Evolutionary conservation across 129 eudicot genomes (phyloP).

Genomic region (Artemisia tridentata): DNA sequence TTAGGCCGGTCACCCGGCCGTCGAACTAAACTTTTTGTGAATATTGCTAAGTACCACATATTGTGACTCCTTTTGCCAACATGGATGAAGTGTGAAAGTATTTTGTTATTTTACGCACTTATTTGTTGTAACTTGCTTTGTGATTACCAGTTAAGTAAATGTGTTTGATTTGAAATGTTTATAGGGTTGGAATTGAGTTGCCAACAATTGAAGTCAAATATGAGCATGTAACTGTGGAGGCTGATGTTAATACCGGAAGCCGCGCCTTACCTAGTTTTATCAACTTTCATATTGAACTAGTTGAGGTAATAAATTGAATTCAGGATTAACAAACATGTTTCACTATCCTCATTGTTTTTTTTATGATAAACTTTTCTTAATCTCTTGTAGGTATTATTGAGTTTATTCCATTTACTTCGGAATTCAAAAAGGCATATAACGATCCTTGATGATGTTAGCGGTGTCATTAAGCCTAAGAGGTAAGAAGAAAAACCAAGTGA

Average conservation of each 20-base stretch:
- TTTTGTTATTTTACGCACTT: too few relatives aligned
- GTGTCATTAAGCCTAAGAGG: conserved; percentile 73
- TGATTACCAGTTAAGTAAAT: too few relatives aligned
- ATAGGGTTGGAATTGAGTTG: conserved; percentile 72
- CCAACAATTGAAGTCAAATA: conserved; percentile 82
- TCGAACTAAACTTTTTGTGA: background rate
- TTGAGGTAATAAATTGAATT: conserved; percentile 46
- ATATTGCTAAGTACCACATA: too few relatives aligned
- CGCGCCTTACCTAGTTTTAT: conserved; percentile 74
- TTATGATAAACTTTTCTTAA: background rate
- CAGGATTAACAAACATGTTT: background rate
- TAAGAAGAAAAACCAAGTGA: conserved; percentile 12
- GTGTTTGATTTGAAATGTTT: too few relatives aligned
- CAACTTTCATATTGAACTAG: conserved; percentile 44
- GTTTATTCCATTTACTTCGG: conserved; percentile 42
- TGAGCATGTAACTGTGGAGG: conserved; percentile 66
- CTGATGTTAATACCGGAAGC: conserved; percentile 58
- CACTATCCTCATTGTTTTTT: background rate
- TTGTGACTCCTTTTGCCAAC: too few relatives aligned
- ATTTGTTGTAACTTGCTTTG: too few relatives aligned
- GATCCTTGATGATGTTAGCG: conserved; percentile 70
- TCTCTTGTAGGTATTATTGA: conserved; percentile 42
- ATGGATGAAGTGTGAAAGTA: too few relatives aligned
- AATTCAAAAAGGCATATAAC: conserved; percentile 49
- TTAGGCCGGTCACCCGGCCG: too few relatives aligned